phyloP scores from a whole-genome alignment of 1,284 basidiomycete species.

The Macrocybe sp. region DNA sequence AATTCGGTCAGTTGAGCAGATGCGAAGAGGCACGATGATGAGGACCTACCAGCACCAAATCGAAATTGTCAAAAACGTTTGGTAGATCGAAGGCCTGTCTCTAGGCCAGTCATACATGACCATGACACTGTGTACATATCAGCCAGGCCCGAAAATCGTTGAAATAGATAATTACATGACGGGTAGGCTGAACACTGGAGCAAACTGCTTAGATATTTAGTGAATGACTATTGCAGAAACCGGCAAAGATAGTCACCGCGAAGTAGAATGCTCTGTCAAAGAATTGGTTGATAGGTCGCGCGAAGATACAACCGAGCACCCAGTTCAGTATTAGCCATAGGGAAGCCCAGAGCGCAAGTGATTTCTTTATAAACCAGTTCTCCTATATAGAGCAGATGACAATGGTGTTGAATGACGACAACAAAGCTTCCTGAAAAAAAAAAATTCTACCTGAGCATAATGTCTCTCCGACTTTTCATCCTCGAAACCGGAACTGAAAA shows the following conservation, averaged over 20 bases:
- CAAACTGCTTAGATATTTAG: slow-evolving; percentile 17
- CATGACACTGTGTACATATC: slow-evolving; percentile 36
- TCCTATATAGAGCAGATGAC: slow-evolving; percentile 24
- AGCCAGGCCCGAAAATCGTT: slow-evolving; percentile 22
- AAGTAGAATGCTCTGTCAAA: slow-evolving; percentile 67
- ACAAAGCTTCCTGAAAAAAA: background rate
- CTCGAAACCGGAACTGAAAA: slow-evolving; percentile 54
- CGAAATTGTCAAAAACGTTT: slow-evolving; percentile 46
- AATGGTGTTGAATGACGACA: slow-evolving; percentile 1
- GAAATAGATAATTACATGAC: slow-evolving; percentile 35
- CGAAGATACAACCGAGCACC: slow-evolving; percentile 54
- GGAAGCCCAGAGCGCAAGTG: slow-evolving; percentile 59
- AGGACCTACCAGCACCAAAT: slow-evolving; percentile 53
- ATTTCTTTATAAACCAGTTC: slow-evolving; percentile 43
- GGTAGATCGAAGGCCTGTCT: slow-evolving; percentile 54
- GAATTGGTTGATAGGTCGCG: slow-evolving; percentile 49
- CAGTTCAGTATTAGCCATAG: slow-evolving; percentile 69
- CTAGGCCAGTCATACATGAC: slow-evolving; percentile 69
- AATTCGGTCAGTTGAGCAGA: slow-evolving; percentile 1
- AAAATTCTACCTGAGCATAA: slow-evolving; percentile 36
- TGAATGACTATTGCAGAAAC: background rate
- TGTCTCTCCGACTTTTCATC: slow-evolving; percentile 56
- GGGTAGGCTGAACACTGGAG: slow-evolving; percentile 30
- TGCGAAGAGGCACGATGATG: slow-evolving; percentile 1
- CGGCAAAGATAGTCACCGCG: slow-evolving; percentile 36